phyloP scores from a whole-genome alignment of 306 rosid genomes.

The Quercus aquifolioides region DNA sequence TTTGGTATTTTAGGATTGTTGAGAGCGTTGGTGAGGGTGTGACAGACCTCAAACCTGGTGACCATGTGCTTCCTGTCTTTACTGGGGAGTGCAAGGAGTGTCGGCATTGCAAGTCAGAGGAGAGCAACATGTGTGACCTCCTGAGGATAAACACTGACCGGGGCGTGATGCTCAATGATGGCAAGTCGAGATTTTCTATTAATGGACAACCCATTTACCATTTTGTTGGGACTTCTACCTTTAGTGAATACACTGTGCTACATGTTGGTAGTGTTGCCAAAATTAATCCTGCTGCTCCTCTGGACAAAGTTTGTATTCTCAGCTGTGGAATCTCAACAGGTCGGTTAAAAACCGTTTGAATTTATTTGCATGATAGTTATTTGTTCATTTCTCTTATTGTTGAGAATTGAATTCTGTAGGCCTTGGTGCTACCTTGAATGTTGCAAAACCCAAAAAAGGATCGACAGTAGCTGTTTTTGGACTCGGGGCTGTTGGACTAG shows the following conservation, averaged over 20 bases:
- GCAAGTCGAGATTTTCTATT: constrained; percentile 57
- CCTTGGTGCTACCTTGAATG: constrained; percentile 62
- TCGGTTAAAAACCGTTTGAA: background rate
- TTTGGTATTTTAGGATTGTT: too few relatives aligned
- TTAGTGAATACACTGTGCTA: constrained; percentile 73
- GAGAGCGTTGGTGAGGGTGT: too few relatives aligned
- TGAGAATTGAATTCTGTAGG: constrained; percentile 19
- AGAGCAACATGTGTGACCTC: constrained; percentile 90
- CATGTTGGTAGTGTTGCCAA: constrained; percentile 80
- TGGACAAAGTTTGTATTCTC: constrained; percentile 88
- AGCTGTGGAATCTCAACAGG: constrained; percentile 94
- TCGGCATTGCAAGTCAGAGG: constrained; percentile 70
- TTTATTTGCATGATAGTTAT: too few relatives aligned
- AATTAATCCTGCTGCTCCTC: constrained; percentile 81
- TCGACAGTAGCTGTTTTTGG: constrained; percentile 54
- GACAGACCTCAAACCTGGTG: too few relatives aligned
- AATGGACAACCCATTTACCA: constrained; percentile 72
- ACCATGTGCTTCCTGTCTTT: too few relatives aligned
- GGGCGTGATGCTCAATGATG: constrained; percentile 66
- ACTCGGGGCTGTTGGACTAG: constrained; percentile 65
- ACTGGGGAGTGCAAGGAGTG: too few relatives aligned
- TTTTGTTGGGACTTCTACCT: constrained; percentile 85
- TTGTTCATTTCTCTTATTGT: too few relatives aligned
- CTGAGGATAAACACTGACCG: constrained; percentile 75
- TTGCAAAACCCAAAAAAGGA: constrained; percentile 57